Percentiles rank a stretch among this genome's conserved stretches.
These are phyloP conservation scores for Tuber microsphaerosporum DNA, from an alignment of 495 filamentous ascomycete genomes.

Conservation along the genomic window DNA sequence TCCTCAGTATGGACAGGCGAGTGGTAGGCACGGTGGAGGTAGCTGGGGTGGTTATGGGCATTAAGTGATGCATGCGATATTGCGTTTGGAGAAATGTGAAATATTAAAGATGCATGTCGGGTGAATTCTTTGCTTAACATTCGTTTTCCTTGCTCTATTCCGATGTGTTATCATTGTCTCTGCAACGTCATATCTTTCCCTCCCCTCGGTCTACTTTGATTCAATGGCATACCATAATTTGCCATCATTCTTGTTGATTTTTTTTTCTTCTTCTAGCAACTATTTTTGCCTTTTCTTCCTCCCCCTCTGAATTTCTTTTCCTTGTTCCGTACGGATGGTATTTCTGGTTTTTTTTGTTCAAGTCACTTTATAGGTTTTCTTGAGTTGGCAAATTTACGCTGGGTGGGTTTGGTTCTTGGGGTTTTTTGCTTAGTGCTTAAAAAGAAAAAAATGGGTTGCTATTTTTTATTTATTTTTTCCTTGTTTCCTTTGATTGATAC, in stretches of 20 bases:
- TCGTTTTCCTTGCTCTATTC: conserved; percentile 1
- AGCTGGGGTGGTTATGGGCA: conserved; percentile 30
- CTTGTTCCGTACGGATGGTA: conserved; percentile 26
- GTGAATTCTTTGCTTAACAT: conserved; percentile 1
- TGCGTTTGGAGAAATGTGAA: background rate
- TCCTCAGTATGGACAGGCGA: conserved; percentile 34
- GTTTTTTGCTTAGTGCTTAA: conserved; percentile 20
- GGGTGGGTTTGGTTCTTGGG: conserved; percentile 27
- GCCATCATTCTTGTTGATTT: conserved; percentile 38
- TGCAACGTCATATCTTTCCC: conserved; percentile 20
- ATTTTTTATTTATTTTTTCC: conserved; percentile 18
- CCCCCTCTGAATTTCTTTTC: conserved; percentile 21
- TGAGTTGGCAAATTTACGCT: conserved; percentile 35
- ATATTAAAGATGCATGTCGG: conserved; percentile 11
- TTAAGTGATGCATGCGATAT: conserved; percentile 6
- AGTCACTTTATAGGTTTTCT: conserved; percentile 30
- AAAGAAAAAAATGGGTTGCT: conserved; percentile 35
- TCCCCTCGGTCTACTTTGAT: conserved; percentile 36
- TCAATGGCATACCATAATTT: conserved; percentile 30
- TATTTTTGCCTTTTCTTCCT: conserved; percentile 12
- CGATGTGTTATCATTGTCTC: conserved; percentile 6
- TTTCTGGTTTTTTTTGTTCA: conserved; percentile 20
- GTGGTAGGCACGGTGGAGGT: conserved; percentile 23
- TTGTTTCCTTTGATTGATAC: conserved; percentile 11
- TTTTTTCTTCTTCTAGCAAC: conserved; percentile 35